Evolutionary conservation across 352 stramenopile genomes (phyloP), one percentile per base, ranked within the genome.

Genomic region (Phytophthora palmivora): DNA sequence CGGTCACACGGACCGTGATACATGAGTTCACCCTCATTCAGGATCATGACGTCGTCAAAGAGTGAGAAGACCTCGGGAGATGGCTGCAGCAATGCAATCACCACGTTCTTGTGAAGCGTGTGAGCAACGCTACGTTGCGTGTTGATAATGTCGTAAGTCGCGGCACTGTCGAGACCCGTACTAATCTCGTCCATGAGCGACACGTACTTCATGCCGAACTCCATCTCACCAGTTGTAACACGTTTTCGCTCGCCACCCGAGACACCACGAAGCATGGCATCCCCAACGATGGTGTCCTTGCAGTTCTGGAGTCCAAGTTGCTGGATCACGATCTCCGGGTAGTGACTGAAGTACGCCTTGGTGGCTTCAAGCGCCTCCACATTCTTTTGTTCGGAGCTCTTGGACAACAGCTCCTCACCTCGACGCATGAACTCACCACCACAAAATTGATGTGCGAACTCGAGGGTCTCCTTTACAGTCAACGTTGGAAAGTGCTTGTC

Each of bases 1-100:
- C 34, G n/a, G n/a, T 50, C 28, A 9, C 63, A 54, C 1, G 74
- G 72, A 6, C 74, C 74, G 37, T 64, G 70, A n/a, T n/a, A n/a
- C n/a, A n/a, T n/a, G n/a, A n/a, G n/a, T n/a, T n/a, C n/a, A n/a
- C n/a, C n/a, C n/a, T n/a, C n/a, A n/a, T n/a, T n/a, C n/a, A n/a
- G n/a, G n/a, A n/a, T n/a, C n/a, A n/a, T n/a, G n/a, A n/a, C 58
- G 43, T 67, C 44, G 50, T 68, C 59, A 71, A 98, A 98, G 15
- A 97, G 67, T 10, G 79, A 77, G 30, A 94, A 93, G 8, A 94
- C 89, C 74, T 98, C 91, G 4, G 93, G 93, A 14, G 91, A 78
- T 34, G 93, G 91, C 69, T 98, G 72, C 10, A 96, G 63, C 41
- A 97, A 63, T 4, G 84, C 81, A n/a, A 96, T 70, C 4, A 87